Evolutionary conservation across 164 flowering plant species (phyloP).

Genomic region (Kalanchoe fedtschenkoi): DNA sequence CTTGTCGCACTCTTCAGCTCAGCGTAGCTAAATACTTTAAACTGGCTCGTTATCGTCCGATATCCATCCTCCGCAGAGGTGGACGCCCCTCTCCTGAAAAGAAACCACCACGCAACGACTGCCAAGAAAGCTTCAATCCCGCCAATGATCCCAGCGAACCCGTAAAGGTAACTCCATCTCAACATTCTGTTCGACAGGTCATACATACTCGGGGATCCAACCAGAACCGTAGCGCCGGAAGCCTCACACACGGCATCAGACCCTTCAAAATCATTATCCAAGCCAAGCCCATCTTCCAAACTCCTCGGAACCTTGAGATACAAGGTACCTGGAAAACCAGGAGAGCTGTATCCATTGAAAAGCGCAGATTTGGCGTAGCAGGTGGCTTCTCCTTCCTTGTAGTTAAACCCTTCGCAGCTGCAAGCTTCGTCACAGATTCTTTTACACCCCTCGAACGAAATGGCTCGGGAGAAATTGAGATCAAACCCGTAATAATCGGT

Average conservation of each 20-base stretch:
- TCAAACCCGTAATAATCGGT: conserved; percentile 33
- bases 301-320: conserved; percentile 7
- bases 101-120: conserved; percentile 8
- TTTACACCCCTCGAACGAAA: conserved; percentile 14
- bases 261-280: not conserved
- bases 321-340: not conserved
- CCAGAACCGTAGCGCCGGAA: not conserved
- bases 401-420: conserved; percentile 21
- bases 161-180: conserved; percentile 10
- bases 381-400: conserved; percentile 14
- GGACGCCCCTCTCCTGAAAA: conserved; percentile 4
- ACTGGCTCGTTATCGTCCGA: not conserved
- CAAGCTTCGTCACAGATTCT: conserved; percentile 16
- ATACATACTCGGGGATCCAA: conserved; percentile 7
- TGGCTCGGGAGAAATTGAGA: not conserved
- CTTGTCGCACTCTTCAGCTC: conserved; percentile 13
- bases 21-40: conserved; percentile 9
- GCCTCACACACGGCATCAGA: not conserved
- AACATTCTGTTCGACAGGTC: not conserved
- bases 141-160: conserved; percentile 7
- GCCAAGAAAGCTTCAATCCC: conserved; percentile 3
- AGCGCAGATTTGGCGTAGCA: conserved; percentile 19
- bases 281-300: not conserved
- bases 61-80: not conserved
- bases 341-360: conserved; percentile 17